These are phyloP conservation scores for Pouteria glomerata DNA, from an alignment of 148 eudicot species.

Conservation along the genomic window DNA sequence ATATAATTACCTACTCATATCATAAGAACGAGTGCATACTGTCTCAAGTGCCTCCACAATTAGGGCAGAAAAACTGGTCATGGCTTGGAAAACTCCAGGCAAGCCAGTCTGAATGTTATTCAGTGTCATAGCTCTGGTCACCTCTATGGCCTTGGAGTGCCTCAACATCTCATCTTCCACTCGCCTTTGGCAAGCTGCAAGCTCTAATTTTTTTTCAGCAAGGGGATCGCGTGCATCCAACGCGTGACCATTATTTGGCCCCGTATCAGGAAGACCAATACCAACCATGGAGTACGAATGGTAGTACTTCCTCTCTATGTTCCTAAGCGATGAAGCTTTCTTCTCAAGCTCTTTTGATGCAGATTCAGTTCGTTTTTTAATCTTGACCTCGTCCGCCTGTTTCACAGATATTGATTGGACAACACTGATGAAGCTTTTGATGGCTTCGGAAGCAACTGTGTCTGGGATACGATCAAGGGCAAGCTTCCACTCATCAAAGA, in stretches of 20 bases:
- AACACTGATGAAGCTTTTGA: conserved; percentile 84
- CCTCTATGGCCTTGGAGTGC: conserved; percentile 88
- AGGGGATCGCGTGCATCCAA: conserved; percentile 89
- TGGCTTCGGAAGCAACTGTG: conserved; percentile 90
- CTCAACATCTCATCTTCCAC: conserved; percentile 86
- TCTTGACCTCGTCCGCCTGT: conserved; percentile 78
- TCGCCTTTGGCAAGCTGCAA: conserved; percentile 67
- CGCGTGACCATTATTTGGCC: conserved; percentile 53
- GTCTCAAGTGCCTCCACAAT: conserved; percentile 63
- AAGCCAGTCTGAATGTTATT: conserved; percentile 90
- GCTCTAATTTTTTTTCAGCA: conserved; percentile 73
- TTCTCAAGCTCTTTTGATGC: conserved; percentile 88
- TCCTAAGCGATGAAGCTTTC: conserved; percentile 74
- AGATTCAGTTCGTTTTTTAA: conserved; percentile 64
- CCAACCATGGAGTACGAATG: conserved; percentile 88
- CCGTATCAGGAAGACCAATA: conserved; percentile 58
- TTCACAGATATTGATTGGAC: conserved; percentile 69
- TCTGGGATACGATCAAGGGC: conserved; percentile 87
- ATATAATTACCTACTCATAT: conserved; percentile 39
- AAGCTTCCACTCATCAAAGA: conserved; percentile 90
- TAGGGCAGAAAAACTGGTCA: conserved; percentile 86
- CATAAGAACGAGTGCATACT: conserved; percentile 75
- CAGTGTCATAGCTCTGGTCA: conserved; percentile 90
- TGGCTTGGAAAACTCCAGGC: conserved; percentile 92
- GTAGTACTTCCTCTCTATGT: conserved; percentile 80